Base-by-base conservation (phyloP, 331 rosid genomes). In the Erythrophleum ivorense region DNA sequence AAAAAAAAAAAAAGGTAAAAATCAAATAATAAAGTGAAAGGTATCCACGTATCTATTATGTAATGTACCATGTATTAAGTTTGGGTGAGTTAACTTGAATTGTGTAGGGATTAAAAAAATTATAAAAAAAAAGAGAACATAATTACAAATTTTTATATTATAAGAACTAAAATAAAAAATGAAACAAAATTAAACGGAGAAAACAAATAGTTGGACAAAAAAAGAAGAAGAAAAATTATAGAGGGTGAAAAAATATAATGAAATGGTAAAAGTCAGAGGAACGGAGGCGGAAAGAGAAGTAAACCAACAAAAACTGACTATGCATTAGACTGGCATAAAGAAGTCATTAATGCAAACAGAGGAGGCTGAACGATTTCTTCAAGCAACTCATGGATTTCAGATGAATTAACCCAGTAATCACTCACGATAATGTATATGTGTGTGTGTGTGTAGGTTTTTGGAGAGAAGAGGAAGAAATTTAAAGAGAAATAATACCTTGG, bases 401-500 rank as follows among this genome's bases (percentile, higher is more conserved):
- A 58, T 9, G 36, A 58, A 58, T 24, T 33, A 58, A 58, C 65
- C 65, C 34, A 21, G 14, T 21, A 24, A 24, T 24, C 29, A 24
- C 29, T 24, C 29, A 24, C 29, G 29, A 24, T 24, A 24, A 24
- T 43, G 48, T 43, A 9, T 43, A 9, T 43, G 48, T 6, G 48
- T 9, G 48, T 9, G 48, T 9, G 48, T 13, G 13, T 13, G 13
- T 13, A 9, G 2, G 5, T 15, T 3, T 14, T 0, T 14, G 19
- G 7, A 52, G 19, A n/a, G 33, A 13, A 11, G 6, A 11, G 3
- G 15, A 9, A 16, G 60, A 15, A 52, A 11, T 9, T 0, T 2
- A 18, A 52, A 16, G 55, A 36, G 21, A 33, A 6, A 45, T 36
- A 3, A 7, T 60, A 60, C 99, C 98, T 95, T 21, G 99, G 99